phyloP scores from a whole-genome alignment of 2,329 filamentous ascomycete genomes.

The Fusarium sp. region DNA sequence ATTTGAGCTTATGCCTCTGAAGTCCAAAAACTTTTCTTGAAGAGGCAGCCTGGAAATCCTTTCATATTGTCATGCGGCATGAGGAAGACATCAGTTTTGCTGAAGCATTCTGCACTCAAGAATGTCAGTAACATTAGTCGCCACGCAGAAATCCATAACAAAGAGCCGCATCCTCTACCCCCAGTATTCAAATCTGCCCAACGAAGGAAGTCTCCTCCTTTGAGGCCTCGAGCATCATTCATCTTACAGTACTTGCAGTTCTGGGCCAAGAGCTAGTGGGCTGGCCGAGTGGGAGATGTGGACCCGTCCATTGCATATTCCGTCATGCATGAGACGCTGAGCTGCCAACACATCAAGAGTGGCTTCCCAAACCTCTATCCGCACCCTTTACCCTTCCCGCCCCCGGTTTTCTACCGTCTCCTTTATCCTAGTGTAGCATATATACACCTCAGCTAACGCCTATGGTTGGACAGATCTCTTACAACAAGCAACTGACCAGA shows the following conservation, averaged over 20 bases:
- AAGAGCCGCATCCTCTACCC: constrained; percentile 5
- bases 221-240: constrained; percentile 32
- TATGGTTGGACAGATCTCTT: constrained; percentile 53
- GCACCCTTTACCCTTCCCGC: constrained; percentile 45
- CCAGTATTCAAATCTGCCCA: constrained; percentile 10
- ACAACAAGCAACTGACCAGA: constrained; percentile 44
- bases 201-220: constrained; percentile 27
- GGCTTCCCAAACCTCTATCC: constrained; percentile 47
- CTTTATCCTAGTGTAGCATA: constrained; percentile 46
- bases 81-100: constrained; percentile 20
- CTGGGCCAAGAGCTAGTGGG: constrained; percentile 32
- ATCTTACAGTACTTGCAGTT: constrained; percentile 19
- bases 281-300: constrained; percentile 42
- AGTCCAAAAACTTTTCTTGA: constrained; percentile 29
- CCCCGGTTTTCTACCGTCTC: constrained; percentile 40
- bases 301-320: constrained; percentile 62
- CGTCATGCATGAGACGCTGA: constrained; percentile 65
- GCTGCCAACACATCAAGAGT: constrained; percentile 56
- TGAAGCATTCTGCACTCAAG: constrained; percentile 19
- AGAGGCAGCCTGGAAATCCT: constrained; percentile 21
- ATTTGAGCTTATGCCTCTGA: constrained; percentile 24
- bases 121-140: constrained; percentile 7
- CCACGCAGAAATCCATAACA: not conserved
- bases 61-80: constrained; percentile 1
- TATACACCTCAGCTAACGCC: constrained; percentile 52